These are phyloP conservation scores for Williopsis jadinii DNA, from an alignment of 1,139 yeast genomes.

Conservation along the genomic window DNA sequence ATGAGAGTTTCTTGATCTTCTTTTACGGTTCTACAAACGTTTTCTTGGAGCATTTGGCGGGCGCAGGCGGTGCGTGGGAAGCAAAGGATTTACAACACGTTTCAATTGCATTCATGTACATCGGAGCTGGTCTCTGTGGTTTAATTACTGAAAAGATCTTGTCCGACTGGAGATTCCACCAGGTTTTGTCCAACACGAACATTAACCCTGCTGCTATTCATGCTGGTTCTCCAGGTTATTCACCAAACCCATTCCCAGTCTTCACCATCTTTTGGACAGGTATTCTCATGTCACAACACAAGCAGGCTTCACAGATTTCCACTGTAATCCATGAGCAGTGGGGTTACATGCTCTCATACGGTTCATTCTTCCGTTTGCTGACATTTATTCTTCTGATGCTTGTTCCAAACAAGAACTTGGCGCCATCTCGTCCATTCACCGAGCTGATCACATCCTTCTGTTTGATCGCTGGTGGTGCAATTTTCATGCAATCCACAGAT, in stretches of 20 bases:
- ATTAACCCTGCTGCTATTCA: slow-evolving; percentile 22
- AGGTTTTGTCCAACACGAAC: slow-evolving; percentile 24
- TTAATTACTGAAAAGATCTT: slow-evolving; percentile 63
- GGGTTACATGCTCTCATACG: slow-evolving; percentile 78
- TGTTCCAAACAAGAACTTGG: slow-evolving; percentile 36
- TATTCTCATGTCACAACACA: slow-evolving; percentile 89
- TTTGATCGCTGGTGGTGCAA: slow-evolving; percentile 78
- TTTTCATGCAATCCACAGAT: slow-evolving; percentile 88
- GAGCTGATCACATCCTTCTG: slow-evolving; percentile 76
- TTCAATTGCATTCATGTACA: slow-evolving; percentile 88
- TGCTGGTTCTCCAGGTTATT: slow-evolving; percentile 61
- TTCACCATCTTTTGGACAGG: slow-evolving; percentile 96
- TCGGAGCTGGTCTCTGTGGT: slow-evolving; percentile 93
- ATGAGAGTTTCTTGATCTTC: slow-evolving; percentile 73
- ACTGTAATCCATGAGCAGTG: slow-evolving; percentile 83
- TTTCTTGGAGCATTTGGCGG: slow-evolving; percentile 82
- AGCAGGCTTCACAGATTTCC: slow-evolving; percentile 71
- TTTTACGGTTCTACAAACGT: slow-evolving; percentile 85
- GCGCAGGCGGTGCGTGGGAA: slow-evolving; percentile 71
- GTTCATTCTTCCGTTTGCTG: slow-evolving; percentile 64
- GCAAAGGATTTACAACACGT: slow-evolving; percentile 93
- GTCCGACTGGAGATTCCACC: slow-evolving; percentile 30
- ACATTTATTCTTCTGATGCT: slow-evolving; percentile 58
- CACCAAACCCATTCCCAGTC: slow-evolving; percentile 91
- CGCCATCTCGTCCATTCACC: slow-evolving; percentile 71